A percentile compares a stretch with the other conserved stretches of the same genome.
Evolutionary conservation across 2,329 filamentous ascomycete genomes (phyloP).

Genomic region (Geosmithia putterillii): DNA sequence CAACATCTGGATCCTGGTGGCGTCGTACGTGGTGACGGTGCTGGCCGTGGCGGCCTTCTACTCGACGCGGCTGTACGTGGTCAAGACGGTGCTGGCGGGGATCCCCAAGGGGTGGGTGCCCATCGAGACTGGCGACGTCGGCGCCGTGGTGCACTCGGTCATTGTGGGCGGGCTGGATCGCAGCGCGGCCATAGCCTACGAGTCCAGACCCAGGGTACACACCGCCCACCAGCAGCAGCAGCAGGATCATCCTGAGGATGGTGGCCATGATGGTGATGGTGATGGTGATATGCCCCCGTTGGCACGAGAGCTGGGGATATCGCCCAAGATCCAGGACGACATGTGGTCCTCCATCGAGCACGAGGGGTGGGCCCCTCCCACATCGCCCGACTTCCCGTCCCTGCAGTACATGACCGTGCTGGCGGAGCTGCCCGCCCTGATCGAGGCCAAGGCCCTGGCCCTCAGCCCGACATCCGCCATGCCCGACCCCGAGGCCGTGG

Average conservation of each 20-base stretch:
- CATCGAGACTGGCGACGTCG: slow-evolving; percentile 73
- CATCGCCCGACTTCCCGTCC: slow-evolving; percentile 59
- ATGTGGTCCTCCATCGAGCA: slow-evolving; percentile 77
- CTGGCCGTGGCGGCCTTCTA: slow-evolving; percentile 66
- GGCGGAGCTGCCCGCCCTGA: slow-evolving; percentile 72
- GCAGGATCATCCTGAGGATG: too few relatives aligned
- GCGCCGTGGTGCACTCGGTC: slow-evolving; percentile 60
- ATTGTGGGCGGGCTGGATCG: slow-evolving; percentile 60
- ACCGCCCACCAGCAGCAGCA: slow-evolving; percentile 5
- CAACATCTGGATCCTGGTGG: slow-evolving; percentile 73
- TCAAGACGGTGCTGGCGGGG: slow-evolving; percentile 61
- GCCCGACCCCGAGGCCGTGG: slow-evolving; percentile 36
- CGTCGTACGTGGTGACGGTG: slow-evolving; percentile 62
- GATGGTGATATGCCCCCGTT: slow-evolving; percentile 7
- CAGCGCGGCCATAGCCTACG: slow-evolving; percentile 72
- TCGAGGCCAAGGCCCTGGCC: slow-evolving; percentile 88
- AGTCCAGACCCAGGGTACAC: slow-evolving; percentile 25
- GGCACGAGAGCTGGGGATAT: slow-evolving; percentile 25
- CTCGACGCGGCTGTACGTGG: slow-evolving; percentile 74
- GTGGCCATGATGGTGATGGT: slow-evolving; percentile 3
- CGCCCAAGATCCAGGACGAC: slow-evolving; percentile 7
- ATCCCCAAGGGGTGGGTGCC: slow-evolving; percentile 85
- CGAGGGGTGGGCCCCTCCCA: slow-evolving; percentile 77
- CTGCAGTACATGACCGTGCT: slow-evolving; percentile 78
- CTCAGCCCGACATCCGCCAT: slow-evolving; percentile 50